A percentile compares a stretch with the other conserved stretches of the same genome.
Evolutionary conservation across 2,329 filamentous ascomycete genomes (phyloP).

Genomic region (Paraphoma sp.): DNA sequence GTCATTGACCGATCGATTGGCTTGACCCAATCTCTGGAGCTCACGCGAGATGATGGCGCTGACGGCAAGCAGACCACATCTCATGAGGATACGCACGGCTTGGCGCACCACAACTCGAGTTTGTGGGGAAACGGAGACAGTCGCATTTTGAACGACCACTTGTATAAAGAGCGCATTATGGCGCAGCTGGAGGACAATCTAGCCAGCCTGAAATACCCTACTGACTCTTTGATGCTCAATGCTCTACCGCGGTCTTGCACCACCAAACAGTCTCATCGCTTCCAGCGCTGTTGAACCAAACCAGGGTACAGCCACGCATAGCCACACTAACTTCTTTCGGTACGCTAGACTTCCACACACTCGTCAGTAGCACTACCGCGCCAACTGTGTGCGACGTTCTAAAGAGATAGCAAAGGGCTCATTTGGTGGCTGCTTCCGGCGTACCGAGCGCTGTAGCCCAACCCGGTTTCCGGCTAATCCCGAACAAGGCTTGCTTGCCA

Average conservation of each 20-base stretch:
- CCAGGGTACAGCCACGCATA: not conserved
- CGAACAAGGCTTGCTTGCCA: slow-evolving; percentile 7
- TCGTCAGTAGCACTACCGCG: not conserved
- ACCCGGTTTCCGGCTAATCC: slow-evolving; percentile 17
- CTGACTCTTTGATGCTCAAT: not conserved
- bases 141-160: not conserved
- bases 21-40: not conserved
- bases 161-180: not conserved
- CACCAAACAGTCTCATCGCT: not conserved
- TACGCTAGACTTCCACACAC: not conserved
- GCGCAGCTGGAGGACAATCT: not conserved
- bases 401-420: not conserved
- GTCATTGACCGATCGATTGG: slow-evolving; percentile 3
- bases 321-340: not conserved
- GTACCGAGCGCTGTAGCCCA: slow-evolving; percentile 6
- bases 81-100: not conserved
- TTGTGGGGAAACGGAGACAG: not conserved
- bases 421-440: not conserved
- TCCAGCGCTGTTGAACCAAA: not conserved
- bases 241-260: no score
- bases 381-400: not conserved
- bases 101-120: not conserved
- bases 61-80: slow-evolving; percentile 22
- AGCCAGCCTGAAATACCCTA: not conserved
- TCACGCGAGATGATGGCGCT: slow-evolving; percentile 7